Evolutionary conservation across 306 rosid genomes (phyloP), one percentile per base, ranked within the genome.

Genomic region (Fragaria vesca): DNA sequence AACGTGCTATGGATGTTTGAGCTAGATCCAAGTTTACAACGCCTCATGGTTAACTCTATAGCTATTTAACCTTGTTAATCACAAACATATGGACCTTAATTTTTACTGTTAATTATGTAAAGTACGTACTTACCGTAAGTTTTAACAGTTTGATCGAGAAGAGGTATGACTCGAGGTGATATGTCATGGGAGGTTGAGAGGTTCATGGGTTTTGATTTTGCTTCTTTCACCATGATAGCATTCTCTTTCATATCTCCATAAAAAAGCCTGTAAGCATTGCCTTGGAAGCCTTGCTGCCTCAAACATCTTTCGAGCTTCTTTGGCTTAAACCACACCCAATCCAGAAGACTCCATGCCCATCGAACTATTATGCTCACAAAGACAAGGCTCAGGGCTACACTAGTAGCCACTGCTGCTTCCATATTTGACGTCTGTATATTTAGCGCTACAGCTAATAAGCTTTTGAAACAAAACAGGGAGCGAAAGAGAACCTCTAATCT

Each of bases 251-350:
- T 0, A 73, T 85, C 92, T 0, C 91, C 93, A 50, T 40, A 30
- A 10, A 76, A 47, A 46, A 89, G 0, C 54, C 73, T 79, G 24
- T 91, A 91, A 5, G 87, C 46, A 40, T 87, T 87, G 2, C 88
- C 94, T 0, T 61, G 0, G 28, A 88, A 70, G 4, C 93, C 87
- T 81, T 91, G 91, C 24, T 79, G 34, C 69, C 90, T 81, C 6
- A 89, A 75, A 1, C 58, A 15, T 60, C 47, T 83, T 57, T 91
- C 97, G 1, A 89, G 66, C 58, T 65, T 81, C 78, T 85, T 91
- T 0, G 96, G 96, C 45, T 52, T 84, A n/a, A 91, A 13, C 92
- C 97, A 89, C 10, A 87, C 38, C 92, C 85, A 80, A 15, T 82
- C 75, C 55, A 88, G 32, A 51, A 72, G 38, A 50, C 54, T 83